Conservation (phyloP, 1,284 basidiomycete genomes). For the Butyriboletus appendiculatus region DNA sequence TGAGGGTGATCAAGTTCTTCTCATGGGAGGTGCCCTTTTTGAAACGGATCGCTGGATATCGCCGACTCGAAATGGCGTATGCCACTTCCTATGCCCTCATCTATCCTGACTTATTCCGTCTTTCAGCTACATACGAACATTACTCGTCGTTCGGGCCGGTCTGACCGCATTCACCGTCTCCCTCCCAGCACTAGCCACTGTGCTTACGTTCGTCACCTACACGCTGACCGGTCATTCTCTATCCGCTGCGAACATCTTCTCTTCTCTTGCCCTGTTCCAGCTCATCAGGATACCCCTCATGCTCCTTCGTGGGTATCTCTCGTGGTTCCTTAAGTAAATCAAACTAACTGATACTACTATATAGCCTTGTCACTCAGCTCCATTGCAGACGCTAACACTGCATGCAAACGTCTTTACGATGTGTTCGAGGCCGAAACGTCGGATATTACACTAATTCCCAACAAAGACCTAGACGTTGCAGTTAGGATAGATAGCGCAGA, state of each 20-base stretch:
- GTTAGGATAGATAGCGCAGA: constrained; percentile 66
- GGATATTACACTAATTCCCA: constrained; percentile 51
- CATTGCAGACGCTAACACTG: constrained; percentile 79
- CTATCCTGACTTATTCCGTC: neutral
- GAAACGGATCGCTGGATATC: constrained; percentile 67
- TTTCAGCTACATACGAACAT: constrained; percentile 65
- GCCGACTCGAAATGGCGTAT: constrained; percentile 72
- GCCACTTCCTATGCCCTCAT: constrained; percentile 18
- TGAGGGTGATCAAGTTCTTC: constrained; percentile 91
- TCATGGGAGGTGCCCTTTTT: constrained; percentile 81
- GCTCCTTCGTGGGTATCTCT: constrained; percentile 46
- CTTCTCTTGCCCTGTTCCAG: constrained; percentile 83
- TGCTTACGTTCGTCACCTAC: constrained; percentile 87
- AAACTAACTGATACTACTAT: neutral
- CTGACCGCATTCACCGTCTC: constrained; percentile 70
- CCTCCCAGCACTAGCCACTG: constrained; percentile 80
- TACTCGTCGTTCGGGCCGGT: constrained; percentile 74
- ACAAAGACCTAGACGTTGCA: constrained; percentile 58
- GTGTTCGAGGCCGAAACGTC: constrained; percentile 82
- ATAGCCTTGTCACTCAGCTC: constrained; percentile 74
- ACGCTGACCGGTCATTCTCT: constrained; percentile 67
- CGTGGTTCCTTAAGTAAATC: neutral
- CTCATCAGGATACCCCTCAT: constrained; percentile 75
- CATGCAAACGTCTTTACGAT: constrained; percentile 63
- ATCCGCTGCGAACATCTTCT: constrained; percentile 73